Evolutionary conservation across 768 basidiomycete genomes (phyloP).

Genomic region (Crucibulum laeve): DNA sequence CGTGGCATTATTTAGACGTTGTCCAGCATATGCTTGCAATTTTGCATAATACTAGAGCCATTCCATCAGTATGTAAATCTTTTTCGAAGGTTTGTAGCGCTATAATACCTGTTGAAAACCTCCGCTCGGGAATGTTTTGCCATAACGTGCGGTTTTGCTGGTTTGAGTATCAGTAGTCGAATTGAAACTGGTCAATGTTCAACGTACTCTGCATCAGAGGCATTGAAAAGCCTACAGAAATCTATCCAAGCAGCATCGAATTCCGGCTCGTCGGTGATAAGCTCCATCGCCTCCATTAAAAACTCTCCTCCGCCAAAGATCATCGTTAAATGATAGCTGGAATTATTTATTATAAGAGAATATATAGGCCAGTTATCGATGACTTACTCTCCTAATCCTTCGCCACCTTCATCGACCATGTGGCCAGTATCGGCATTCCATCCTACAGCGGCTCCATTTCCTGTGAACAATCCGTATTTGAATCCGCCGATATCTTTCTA

Average conservation of each 20-base stretch:
- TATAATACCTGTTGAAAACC: conserved; percentile 23
- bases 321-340: conserved; percentile 28
- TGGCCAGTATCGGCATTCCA: conserved; percentile 35
- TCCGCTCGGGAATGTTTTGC: conserved; percentile 26
- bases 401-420: conserved; percentile 31
- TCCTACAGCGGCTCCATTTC: conserved; percentile 29
- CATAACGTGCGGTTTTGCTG: conserved; percentile 31
- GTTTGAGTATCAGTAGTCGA: not conserved
- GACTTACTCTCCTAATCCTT: conserved; percentile 25
- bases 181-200: not conserved
- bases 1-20: conserved; percentile 24
- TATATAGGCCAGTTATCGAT: not conserved
- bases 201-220: conserved; percentile 26
- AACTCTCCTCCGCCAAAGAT: conserved; percentile 33
- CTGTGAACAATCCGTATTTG: conserved; percentile 31
- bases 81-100: too few relatives aligned
- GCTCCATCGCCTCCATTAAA: conserved; percentile 34
- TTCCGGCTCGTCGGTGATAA: conserved; percentile 29
- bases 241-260: conserved; percentile 37
- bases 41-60: conserved; percentile 27
- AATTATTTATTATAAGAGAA: not conserved
- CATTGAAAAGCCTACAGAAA: conserved; percentile 32
- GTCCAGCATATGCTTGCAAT: conserved; percentile 31
- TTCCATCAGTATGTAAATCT: not conserved
- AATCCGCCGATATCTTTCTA: conserved; percentile 31